Evolutionary conservation across 805 yeast genomes (phyloP).

Genomic region (Kodamaea jinghongensis): DNA sequence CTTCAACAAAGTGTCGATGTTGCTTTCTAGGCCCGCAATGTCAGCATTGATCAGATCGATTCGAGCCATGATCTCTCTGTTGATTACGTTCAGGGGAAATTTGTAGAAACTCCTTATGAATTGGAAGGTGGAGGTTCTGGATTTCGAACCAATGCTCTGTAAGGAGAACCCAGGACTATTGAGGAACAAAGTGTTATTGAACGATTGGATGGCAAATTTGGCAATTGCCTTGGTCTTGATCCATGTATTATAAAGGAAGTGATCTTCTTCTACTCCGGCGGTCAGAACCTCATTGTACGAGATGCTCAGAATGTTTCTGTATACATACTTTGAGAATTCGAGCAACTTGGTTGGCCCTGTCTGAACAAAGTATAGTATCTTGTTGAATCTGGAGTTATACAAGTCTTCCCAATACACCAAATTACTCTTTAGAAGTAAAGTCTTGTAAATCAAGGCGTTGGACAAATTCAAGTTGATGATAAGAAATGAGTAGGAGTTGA

Average conservation of each 20-base stretch:
- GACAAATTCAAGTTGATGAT: constrained; percentile 28
- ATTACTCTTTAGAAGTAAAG: constrained; percentile 31
- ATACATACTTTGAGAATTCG: constrained; percentile 14
- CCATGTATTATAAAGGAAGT: constrained; percentile 13
- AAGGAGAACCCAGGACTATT: constrained; percentile 6
- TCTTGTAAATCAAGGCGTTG: constrained; percentile 32
- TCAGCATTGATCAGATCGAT: constrained; percentile 18
- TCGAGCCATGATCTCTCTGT: constrained; percentile 25
- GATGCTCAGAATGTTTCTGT: constrained; percentile 6
- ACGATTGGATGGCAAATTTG: constrained; percentile 1
- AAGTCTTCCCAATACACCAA: constrained; percentile 36
- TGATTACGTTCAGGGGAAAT: constrained; percentile 17
- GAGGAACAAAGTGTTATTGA: neutral
- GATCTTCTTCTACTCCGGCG: constrained; percentile 18
- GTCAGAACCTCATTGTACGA: constrained; percentile 1
- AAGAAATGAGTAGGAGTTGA: constrained; percentile 24
- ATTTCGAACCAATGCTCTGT: constrained; percentile 3
- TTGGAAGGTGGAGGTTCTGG: constrained; percentile 1
- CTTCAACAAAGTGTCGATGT: constrained; percentile 26
- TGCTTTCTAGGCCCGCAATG: constrained; percentile 21
- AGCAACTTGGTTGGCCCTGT: constrained; percentile 28
- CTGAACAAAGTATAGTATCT: constrained; percentile 33
- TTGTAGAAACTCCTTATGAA: constrained; percentile 2
- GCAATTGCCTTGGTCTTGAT: constrained; percentile 10
- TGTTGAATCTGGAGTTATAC: constrained; percentile 22